Base-by-base conservation (phyloP, 805 yeast species). In the Hanseniaspora vineae region DNA sequence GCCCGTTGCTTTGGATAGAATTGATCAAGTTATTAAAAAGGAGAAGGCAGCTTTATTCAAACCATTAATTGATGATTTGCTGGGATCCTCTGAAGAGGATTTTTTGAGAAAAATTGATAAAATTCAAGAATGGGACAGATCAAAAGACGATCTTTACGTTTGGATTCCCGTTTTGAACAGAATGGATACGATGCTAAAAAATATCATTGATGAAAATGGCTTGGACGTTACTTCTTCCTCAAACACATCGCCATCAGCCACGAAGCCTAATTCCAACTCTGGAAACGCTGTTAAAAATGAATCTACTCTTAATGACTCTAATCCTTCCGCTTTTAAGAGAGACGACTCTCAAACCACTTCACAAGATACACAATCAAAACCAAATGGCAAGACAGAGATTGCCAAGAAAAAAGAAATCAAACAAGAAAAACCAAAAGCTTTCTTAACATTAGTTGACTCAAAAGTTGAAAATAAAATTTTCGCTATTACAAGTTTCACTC, bases 131-230 rank as follows among this genome's bases (percentile, higher is more conserved):
- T 80, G 87, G 87, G 73, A 73, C 31, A 66, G 80, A 20, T 81
- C 86, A 9, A 69, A 78, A 51, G 84, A 83, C 35, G 83, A 85
- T 54, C 63, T 90, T 33, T 73, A 73, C 51, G 80, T 80, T 50
- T 89, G 95, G 92, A 75, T 84, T 31, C 74, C 81, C 0, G 77
- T 85, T 1, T 67, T 90, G 55, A 83, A 87, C 61, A 70, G 81
- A 55, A 77, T 89, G 57, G 96, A 89, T 59, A 72, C 68, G 12
- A 71, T 85, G 6, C 66, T 85, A 46, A 83, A 78, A 46, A 55
- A 57, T 3, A 66, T 73, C 19, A 73, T 83, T 14, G 64, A 64
- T 8, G 76, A 76, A 51, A 82, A 85, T 56, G 47, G 53, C 2
- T 61, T 63, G 45, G 50, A 52, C 11, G 50, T 58, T 6, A 35